Base-by-base conservation (phyloP, 148 eudicot genomes). In the Spergularia marina region DNA sequence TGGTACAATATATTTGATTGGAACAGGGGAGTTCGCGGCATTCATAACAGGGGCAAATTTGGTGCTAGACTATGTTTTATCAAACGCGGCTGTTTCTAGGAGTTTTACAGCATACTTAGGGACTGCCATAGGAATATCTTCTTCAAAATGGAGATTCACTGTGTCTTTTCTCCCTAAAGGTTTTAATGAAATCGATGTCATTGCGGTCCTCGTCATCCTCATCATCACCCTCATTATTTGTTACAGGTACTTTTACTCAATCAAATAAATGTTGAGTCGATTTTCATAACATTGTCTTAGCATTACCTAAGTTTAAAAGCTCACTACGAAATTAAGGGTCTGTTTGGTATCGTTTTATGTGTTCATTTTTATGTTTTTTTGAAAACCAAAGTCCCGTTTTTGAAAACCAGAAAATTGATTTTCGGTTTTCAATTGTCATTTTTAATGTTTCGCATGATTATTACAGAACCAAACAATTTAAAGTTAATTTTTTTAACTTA, bases 81-180 rank as follows among this genome's bases (percentile, higher is more conserved):
- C 96, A 8, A 92, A 90, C 71, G 98, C 97, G 8, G 98, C 96
- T 4, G 91, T 90, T 10, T 88, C 98, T 6, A 76, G 98, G 69
- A 91, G 95, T 60, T 89, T 94, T 79, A 91, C 98, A 15, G 87
- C 89, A 0, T 94, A 94, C 74, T 75, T 95, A 0, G 86, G 89
- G 0, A 86, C 97, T 0, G 94, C 98, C 0, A 58, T 90, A 12
- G 97, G 97, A 9, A 10, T 90, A 18, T 87, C 98, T 2, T 67
- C 87, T 0, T 78, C 84, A 6, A 80, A 87, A 23, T 86, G 97
- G 88, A 77, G 98, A 52, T 49, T 92, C 74, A 83, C 87, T 1
- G 52, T 95, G 62, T 73, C 89, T 20, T 36, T 41, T 3, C 83
- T 95, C 2, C 98, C 98, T 0, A 71, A 89, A 59, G 98, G 98